Evolutionary conservation across 345 rosid species (phyloP).

Genomic region (Citrus trifoliata): DNA sequence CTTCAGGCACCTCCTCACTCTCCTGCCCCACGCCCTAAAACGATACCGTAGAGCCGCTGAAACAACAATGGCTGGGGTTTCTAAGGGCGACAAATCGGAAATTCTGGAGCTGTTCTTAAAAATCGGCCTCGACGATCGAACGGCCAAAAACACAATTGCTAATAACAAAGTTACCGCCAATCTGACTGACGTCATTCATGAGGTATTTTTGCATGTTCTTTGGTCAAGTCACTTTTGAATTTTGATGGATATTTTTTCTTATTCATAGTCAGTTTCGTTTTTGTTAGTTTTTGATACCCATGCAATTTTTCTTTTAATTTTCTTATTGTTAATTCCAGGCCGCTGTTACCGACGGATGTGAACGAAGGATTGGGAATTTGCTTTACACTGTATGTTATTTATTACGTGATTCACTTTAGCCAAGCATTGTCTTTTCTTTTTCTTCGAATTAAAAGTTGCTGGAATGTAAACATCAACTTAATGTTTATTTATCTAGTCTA

Average conservation of each 20-base stretch:
- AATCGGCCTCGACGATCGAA: constrained; percentile 80
- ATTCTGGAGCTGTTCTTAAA: constrained; percentile 66
- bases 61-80: constrained; percentile 31
- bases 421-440: neutral
- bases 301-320: neutral
- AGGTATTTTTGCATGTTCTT: constrained; percentile 32
- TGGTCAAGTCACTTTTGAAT: constrained; percentile 4
- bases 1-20: no score
- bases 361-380: constrained; percentile 71
- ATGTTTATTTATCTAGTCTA: neutral
- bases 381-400: constrained; percentile 61
- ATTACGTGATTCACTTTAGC: neutral
- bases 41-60: neutral
- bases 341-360: constrained; percentile 78
- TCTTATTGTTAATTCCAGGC: constrained; percentile 47
- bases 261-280: neutral
- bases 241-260: neutral
- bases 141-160: constrained; percentile 73
- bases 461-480: neutral
- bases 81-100: constrained; percentile 35
- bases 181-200: constrained; percentile 74
- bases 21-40: no score
- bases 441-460: neutral
- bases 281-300: neutral
- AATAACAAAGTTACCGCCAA: constrained; percentile 83